Base-by-base conservation (phyloP, 495 filamentous ascomycete species). In the Penicillium cataractarum region DNA sequence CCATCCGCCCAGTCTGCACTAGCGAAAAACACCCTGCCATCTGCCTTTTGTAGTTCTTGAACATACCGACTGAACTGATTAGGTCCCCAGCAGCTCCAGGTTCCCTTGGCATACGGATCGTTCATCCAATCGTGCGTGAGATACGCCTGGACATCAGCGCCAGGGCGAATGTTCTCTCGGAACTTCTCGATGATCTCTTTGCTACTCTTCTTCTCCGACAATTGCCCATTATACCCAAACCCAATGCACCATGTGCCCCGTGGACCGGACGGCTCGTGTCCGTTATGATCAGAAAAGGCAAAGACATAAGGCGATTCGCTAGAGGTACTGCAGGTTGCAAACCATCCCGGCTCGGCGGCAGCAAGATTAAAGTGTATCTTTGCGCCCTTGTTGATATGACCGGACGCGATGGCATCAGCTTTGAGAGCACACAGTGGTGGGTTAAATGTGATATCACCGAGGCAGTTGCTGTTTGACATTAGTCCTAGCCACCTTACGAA, bases 1-100 rank as follows among this genome's bases (percentile, higher is more conserved):
- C 72, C 68, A 54, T 67, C 56, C 2, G 68, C 68, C 70, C 70
- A 75, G 44, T 73, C 72, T 8, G 62, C 65, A 51, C 61, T 68
- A 1, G 65, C 70, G 48, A 75, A 69, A 21, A 66, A 31, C 8
- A 71, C 44, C 17, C 60, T 59, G 5, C 66, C 66, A 42, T 71
- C 61, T 4, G 59, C 57, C 17, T 59, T 57, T 39, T 71, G 63
- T 6, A 73, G 60, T 26, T 56, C 65, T 17, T 64, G 39, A 1
- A 69, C 42, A 42, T 70, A 66, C 12, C n/a, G 40, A 9, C 27
- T 51, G 26, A 51, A 51, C 7, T n/a, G 12, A 15, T 10, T 51
- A 0, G 48, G 48, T 2, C 48, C 27, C 48, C 27, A 51, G 21
- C 24, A 31, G 27, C 48, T 51, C 48, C 27, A 27, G 4, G 24